Evolutionary conservation across 257 asterid species (phyloP).

Genomic region (Osmanthus fragrans): DNA sequence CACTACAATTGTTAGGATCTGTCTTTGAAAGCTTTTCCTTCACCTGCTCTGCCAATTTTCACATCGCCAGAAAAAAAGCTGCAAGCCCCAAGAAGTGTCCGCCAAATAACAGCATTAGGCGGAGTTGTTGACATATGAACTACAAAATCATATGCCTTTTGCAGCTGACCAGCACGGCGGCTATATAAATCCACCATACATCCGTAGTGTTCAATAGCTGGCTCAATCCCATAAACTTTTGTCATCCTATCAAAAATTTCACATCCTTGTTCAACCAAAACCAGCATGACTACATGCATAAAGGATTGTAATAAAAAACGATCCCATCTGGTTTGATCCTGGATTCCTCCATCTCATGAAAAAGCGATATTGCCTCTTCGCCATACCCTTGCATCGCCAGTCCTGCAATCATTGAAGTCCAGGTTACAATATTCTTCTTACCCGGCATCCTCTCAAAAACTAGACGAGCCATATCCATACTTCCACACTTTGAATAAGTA

Average conservation of each 20-base stretch:
- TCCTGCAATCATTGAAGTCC: slow-evolving; percentile 79
- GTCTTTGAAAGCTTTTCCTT: slow-evolving; percentile 55
- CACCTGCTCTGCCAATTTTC: slow-evolving; percentile 64
- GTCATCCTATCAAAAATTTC: slow-evolving; percentile 61
- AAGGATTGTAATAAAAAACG: slow-evolving; percentile 56
- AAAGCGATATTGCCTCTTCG: slow-evolving; percentile 60
- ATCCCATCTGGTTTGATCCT: slow-evolving; percentile 67
- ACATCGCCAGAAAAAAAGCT: slow-evolving; percentile 67
- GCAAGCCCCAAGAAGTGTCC: slow-evolving; percentile 93
- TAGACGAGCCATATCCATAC: slow-evolving; percentile 63
- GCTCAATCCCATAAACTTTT: slow-evolving; percentile 46
- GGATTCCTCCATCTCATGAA: slow-evolving; percentile 62
- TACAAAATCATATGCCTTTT: slow-evolving; percentile 63
- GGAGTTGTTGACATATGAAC: slow-evolving; percentile 60
- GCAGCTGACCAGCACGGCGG: slow-evolving; percentile 68
- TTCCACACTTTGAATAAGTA: slow-evolving; percentile 76
- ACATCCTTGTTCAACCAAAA: slow-evolving; percentile 61
- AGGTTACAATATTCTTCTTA: slow-evolving; percentile 58
- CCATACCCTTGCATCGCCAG: slow-evolving; percentile 83
- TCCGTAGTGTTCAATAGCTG: slow-evolving; percentile 81
- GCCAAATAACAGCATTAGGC: slow-evolving; percentile 75
- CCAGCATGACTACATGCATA: slow-evolving; percentile 94
- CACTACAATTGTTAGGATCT: slow-evolving; percentile 70
- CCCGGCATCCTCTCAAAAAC: slow-evolving; percentile 68
- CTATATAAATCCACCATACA: slow-evolving; percentile 94